Base-by-base conservation (phyloP, 1,284 basidiomycete genomes). In the Pascua guehoae region DNA sequence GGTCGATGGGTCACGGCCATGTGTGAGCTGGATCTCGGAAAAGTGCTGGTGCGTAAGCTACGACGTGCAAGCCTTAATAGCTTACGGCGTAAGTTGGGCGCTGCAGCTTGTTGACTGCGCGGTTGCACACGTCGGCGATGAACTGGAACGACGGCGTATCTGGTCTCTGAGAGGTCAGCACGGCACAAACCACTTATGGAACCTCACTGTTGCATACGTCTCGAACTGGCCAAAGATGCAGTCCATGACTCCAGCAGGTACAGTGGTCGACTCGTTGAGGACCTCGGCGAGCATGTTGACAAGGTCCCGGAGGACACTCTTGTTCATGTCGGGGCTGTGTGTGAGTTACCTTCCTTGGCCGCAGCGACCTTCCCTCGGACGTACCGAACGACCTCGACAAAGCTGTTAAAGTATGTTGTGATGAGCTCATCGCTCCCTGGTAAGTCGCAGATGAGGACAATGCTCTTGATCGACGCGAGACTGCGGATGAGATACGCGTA, bases 401-500 rank as follows among this genome's bases (percentile, higher is more conserved):
- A 85, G 67, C 86, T 85, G 60, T 85, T 84, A 74, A 98, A 97
- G 64, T 92, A 86, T 38, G 88, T 85, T 49, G 79, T 77, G 79
- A 96, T 87, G 61, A 97, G 82, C 54, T 92, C 89, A 54, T 98
- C 94, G 10, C 87, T 85, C 37, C 86, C 85, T 0, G 88, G 88
- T 7, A 97, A 82, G 75, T 98, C 94, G 75, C 90, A 92, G 11
- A 98, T 86, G 60, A 98, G 84, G 4, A 94, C 91, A 37, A 97
- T 86, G 64, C 88, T 91, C 82, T 98, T 97, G 71, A 97, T 93
- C 39, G 87, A 90, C 7, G 92, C 90, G 14, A 99, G 82, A 37
- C 86, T 91, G 67, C 98, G 91, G 40, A 98, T 83, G 11, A 98
- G 83, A 71, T 92, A 89, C 66, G 88, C 95, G 79, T 94, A 98